Evolutionary conservation across 441 rosid species (phyloP), one percentile per base, ranked within the genome.

Genomic region (Gossypium trilobum): DNA sequence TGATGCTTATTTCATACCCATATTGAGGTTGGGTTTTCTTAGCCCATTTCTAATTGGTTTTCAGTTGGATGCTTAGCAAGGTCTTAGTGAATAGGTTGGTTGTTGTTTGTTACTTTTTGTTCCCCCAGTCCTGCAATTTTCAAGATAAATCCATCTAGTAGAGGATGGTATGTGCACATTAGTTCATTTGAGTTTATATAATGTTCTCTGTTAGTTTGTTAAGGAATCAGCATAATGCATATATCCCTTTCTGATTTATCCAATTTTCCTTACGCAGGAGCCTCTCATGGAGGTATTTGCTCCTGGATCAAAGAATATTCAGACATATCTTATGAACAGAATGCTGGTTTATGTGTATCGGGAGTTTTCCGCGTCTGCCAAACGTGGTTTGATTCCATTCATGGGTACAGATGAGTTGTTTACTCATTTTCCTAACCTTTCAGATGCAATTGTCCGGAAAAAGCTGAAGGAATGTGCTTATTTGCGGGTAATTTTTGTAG

Each of bases 281-380:
- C 99, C 98, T 68, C 91, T 89, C 57, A 85, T 88, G 95, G 98
- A 93, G 86, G 98, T 93, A 51, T 89, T 91, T 74, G 79, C 98
- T 74, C 98, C 96, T 69, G 90, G 83, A 77, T 83, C 93, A 52
- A 95, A 95, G 86, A 90, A 84, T 82, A 89, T 89, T 78, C 97
- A 85, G 82, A 76, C 87, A 59, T 93, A 89, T 80, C 78, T 84
- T 78, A 76, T 87, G 83, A 90, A 93, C 75, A 85, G 90, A 84
- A 78, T 90, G 85, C 78, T 90, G 83, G 89, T 91, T 67, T 83
- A 89, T 82, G 90, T 90, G 75, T 93, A 89, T 78, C 95, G 96
- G 23, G 91, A 90, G 78, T 93, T 93, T 76, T 87, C 85, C 57
- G 87, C 87, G 2, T 85, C 86, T 57, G 80, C 83, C 79, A 91